phyloP scores from a whole-genome alignment of 1,139 yeast species.

The Sugiyamaella xylanicola region DNA sequence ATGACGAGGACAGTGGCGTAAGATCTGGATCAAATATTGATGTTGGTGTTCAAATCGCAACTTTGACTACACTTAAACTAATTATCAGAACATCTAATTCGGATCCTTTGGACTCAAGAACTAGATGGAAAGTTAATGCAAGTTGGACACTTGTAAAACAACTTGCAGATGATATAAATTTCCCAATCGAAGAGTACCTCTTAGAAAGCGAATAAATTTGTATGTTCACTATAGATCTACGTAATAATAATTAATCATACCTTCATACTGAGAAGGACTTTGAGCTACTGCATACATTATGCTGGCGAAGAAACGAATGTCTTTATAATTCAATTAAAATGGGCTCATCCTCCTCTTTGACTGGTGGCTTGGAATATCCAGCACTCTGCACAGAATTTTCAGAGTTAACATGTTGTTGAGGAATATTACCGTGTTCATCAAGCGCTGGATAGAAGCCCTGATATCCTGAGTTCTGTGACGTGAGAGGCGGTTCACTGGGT shows the following conservation, averaged over 20 bases:
- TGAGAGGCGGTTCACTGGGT: conserved; percentile 7
- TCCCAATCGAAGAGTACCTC: conserved; percentile 59
- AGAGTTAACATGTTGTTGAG: not conserved
- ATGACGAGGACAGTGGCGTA: conserved; percentile 24
- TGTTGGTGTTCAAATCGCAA: conserved; percentile 60
- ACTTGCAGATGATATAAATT: conserved; percentile 55
- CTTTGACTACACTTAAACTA: conserved; percentile 58
- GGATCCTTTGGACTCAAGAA: conserved; percentile 62
- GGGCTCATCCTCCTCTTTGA: conserved; percentile 32
- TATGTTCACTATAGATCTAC: too few relatives aligned
- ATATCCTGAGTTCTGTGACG: conserved; percentile 5
- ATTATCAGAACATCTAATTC: conserved; percentile 52
- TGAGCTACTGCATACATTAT: too few relatives aligned
- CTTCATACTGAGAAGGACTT: not conserved
- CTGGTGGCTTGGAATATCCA: not conserved
- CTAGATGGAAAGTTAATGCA: conserved; percentile 66
- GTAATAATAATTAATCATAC: not conserved
- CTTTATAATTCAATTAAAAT: conserved; percentile 39
- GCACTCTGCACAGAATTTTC: not conserved
- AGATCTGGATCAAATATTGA: conserved; percentile 50
- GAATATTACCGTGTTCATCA: conserved; percentile 13
- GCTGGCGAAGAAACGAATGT: too few relatives aligned
- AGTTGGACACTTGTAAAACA: conserved; percentile 55
- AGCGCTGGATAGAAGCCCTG: conserved; percentile 12
- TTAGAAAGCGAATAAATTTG: conserved; percentile 29